Conservation (phyloP, 1,284 basidiomycete genomes). For the Thelephora terrestris region DNA sequence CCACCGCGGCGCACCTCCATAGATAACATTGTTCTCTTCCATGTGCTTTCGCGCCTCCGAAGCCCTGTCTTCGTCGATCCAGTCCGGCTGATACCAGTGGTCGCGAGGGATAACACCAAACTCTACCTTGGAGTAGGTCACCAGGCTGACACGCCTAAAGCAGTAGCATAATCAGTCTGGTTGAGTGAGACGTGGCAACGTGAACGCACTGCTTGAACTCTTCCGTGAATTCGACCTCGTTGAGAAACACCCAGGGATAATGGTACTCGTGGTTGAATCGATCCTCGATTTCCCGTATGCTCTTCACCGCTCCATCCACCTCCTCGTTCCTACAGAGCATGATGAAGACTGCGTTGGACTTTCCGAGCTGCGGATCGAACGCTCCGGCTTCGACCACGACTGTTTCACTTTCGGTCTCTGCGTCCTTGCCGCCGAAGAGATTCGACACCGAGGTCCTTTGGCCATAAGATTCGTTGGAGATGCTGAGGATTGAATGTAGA, state of each 20-base stretch:
- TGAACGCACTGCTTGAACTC: slow-evolving; percentile 59
- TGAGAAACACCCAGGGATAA: slow-evolving; percentile 84
- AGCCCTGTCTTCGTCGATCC: slow-evolving; percentile 76
- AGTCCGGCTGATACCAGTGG: slow-evolving; percentile 81
- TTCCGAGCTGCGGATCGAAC: slow-evolving; percentile 29
- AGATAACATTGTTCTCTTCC: slow-evolving; percentile 76
- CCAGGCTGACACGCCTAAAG: slow-evolving; percentile 49
- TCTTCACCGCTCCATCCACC: slow-evolving; percentile 58
- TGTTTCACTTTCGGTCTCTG: background rate
- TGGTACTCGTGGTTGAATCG: slow-evolving; percentile 78
- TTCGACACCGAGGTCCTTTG: slow-evolving; percentile 49
- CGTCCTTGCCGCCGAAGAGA: slow-evolving; percentile 28
- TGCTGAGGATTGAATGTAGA: slow-evolving; percentile 62
- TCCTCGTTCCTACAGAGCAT: slow-evolving; percentile 82
- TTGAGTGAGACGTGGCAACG: background rate
- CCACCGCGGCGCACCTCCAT: slow-evolving; percentile 50
- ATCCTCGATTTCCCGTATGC: slow-evolving; percentile 74
- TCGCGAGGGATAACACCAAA: slow-evolving; percentile 80
- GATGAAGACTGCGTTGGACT: slow-evolving; percentile 81
- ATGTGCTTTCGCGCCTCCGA: slow-evolving; percentile 65
- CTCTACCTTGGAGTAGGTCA: slow-evolving; percentile 58
- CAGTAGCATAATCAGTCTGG: background rate
- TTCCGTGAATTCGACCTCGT: slow-evolving; percentile 71
- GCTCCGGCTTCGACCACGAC: background rate
- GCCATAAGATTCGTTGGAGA: slow-evolving; percentile 62